Evolutionary conservation across 352 stramenopile species (phyloP).

Genomic region (Pythium brassicae): DNA sequence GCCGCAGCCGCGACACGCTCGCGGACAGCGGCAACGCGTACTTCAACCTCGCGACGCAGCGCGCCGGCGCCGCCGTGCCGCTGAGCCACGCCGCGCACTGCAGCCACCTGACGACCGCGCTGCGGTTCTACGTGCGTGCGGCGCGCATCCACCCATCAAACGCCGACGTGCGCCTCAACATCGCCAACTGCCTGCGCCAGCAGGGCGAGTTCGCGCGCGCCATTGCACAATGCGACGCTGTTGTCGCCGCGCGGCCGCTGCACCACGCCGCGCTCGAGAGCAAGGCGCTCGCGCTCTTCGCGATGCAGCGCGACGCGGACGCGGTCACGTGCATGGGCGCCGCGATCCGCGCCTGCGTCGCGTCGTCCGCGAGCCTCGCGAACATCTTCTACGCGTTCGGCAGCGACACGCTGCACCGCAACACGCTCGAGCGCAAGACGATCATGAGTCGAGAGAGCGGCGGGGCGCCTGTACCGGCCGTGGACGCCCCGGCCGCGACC

Average conservation of each 20-base stretch:
- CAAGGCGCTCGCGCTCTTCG: constrained; percentile 56
- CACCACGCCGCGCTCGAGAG: constrained; percentile 51
- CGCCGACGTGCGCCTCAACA: constrained; percentile 55
- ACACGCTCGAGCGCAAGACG: constrained; percentile 54
- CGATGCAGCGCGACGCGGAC: constrained; percentile 36
- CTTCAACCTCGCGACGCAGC: constrained; percentile 56
- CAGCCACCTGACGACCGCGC: constrained; percentile 39
- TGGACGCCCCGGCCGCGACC: neutral
- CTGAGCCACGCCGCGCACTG: constrained; percentile 37
- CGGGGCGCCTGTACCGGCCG: neutral
- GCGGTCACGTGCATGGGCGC: constrained; percentile 53
- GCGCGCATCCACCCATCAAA: constrained; percentile 58
- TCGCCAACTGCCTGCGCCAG: constrained; percentile 62
- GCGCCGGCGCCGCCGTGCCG: constrained; percentile 7
- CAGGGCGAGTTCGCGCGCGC: constrained; percentile 33
- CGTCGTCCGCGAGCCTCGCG: constrained; percentile 45
- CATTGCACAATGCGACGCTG: constrained; percentile 49
- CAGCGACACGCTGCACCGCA: constrained; percentile 39
- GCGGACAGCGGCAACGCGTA: constrained; percentile 73
- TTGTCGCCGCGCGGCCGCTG: constrained; percentile 31
- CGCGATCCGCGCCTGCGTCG: constrained; percentile 51
- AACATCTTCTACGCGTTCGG: constrained; percentile 70
- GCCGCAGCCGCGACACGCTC: constrained; percentile 57
- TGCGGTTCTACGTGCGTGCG: constrained; percentile 68
- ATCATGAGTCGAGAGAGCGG: constrained; percentile 18